Evolutionary conservation across 768 basidiomycete genomes (phyloP), one percentile per base, ranked within the genome.

Genomic region (Mycena maculata): DNA sequence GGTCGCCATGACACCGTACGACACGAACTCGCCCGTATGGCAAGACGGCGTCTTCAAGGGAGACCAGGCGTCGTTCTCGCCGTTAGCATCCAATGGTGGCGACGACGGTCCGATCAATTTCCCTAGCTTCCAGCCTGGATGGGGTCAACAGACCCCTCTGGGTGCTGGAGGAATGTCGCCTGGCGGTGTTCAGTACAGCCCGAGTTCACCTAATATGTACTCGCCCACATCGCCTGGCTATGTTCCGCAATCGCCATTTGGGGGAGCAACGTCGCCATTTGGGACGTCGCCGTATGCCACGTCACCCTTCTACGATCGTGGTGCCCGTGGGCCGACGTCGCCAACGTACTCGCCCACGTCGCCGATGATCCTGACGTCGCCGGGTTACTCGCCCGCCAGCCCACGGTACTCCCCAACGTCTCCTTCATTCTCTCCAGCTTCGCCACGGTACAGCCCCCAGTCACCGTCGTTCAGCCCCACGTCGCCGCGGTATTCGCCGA

Each of bases 1-100:
- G 74, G 93, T 94, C 10, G 94, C 92, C 11, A 95, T 95, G 93
- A 99, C 98, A 1, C 98, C 98, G 5, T 99, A 99, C 77, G 96
- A 97, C 76, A 92, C 89, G 59, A 93, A 94, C 73, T 93, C 94
- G 18, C 95, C 95, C 5, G 87, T 90, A 72, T 94, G 92, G 90
- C 87, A 90, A 58, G 91, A 93, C 60, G 85, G 83, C 0, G 81
- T 84, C 36, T 93, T 93, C 82, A 91, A 90, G 74, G 94, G 93
- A 57, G 94, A 95, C 61, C 86, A 91, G 4, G 93, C 95, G 7
- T 89, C 94, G 0, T 99, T 99, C 86, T 98, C 96, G n/a, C 97
- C 96, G 0, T 87, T 99, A 38, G 94, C 93, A 28, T 90, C 91
- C 67, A 93, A 90, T 68, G 91, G 89, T 44, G 92, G 92, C 60